Evolutionary conservation across 169 alveolate genomes (phyloP).

Genomic region (Plasmodium gonderi): DNA sequence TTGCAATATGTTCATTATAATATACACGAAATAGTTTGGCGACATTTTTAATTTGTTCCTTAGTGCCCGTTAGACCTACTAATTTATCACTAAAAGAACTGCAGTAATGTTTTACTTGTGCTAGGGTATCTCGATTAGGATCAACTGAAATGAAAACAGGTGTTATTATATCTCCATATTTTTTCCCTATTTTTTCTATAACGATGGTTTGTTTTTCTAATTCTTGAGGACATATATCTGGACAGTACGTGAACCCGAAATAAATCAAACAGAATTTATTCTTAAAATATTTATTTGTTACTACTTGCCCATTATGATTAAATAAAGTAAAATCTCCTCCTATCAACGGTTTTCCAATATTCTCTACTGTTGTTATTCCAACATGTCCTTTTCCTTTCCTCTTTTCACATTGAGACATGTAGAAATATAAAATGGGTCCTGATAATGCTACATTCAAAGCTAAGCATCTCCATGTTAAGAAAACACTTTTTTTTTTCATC

Average conservation of each 20-base stretch:
- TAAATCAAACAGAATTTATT: constrained; percentile 76
- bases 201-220: constrained; percentile 88
- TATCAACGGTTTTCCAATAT: constrained; percentile 86
- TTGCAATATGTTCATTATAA: constrained; percentile 71
- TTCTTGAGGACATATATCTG: constrained; percentile 93
- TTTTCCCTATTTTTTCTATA: constrained; percentile 77
- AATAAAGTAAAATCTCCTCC: constrained; percentile 89
- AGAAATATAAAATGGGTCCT: constrained; percentile 38
- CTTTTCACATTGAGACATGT: constrained; percentile 29
- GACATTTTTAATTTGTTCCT: constrained; percentile 79
- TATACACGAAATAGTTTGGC: constrained; percentile 84
- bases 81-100: constrained; percentile 80
- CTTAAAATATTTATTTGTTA: constrained; percentile 76
- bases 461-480: constrained; percentile 73
- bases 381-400: constrained; percentile 5
- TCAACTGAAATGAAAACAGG: constrained; percentile 86
- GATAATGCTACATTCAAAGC: constrained; percentile 36
- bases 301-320: constrained; percentile 78
- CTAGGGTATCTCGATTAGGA: constrained; percentile 82
- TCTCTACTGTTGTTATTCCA: constrained; percentile 31
- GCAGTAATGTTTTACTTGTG: constrained; percentile 76
- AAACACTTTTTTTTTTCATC: constrained; percentile 15
- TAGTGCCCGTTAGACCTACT: constrained; percentile 84
- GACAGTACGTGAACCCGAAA: constrained; percentile 90
- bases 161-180: constrained; percentile 80